A percentile compares a stretch with the other conserved stretches of the same genome.
Evolutionary conservation across 148 eudicot genomes (phyloP).

Genomic region (Pouteria glomerata): DNA sequence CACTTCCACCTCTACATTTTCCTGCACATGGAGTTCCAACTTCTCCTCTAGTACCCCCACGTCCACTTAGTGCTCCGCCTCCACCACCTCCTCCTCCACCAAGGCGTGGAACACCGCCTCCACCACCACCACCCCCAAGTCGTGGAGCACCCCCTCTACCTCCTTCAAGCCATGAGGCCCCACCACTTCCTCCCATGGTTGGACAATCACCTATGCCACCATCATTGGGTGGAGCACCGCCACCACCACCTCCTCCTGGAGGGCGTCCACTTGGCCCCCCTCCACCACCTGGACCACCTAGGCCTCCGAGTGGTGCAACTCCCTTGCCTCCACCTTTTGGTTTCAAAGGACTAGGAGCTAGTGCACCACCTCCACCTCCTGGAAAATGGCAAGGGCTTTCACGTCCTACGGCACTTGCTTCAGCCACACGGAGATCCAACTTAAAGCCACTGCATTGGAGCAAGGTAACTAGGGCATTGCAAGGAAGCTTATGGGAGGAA

Average conservation of each 20-base stretch:
- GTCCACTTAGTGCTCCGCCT: conserved; percentile 16
- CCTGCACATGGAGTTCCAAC: conserved; percentile 15
- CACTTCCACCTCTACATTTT: conserved; percentile 16
- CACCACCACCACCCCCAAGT: conserved; percentile 15
- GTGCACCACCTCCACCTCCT: conserved; percentile 39
- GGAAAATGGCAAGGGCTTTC: conserved; percentile 82
- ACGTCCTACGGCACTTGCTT: conserved; percentile 36
- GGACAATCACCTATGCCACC: conserved; percentile 31
- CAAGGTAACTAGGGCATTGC: conserved; percentile 88
- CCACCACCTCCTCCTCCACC: conserved; percentile 39
- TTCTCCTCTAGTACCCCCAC: conserved; percentile 4
- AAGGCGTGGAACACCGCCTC: conserved; percentile 23
- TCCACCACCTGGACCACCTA: conserved; percentile 56
- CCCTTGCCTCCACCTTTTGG: conserved; percentile 41
- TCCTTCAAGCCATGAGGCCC: conserved; percentile 8
- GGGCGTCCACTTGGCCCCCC: conserved; percentile 41
- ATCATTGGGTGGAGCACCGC: conserved; percentile 35
- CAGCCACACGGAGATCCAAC: conserved; percentile 54
- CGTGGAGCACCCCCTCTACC: conserved; percentile 21
- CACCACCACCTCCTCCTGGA: conserved; percentile 73
- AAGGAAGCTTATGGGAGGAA: conserved; percentile 99
- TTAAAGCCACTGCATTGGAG: conserved; percentile 93
- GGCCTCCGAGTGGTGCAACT: conserved; percentile 66
- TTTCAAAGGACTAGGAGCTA: conserved; percentile 10
- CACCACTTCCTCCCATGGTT: neutral